Conservation (phyloP, 2,329 filamentous ascomycete genomes). For the Alternaria infectoria region DNA sequence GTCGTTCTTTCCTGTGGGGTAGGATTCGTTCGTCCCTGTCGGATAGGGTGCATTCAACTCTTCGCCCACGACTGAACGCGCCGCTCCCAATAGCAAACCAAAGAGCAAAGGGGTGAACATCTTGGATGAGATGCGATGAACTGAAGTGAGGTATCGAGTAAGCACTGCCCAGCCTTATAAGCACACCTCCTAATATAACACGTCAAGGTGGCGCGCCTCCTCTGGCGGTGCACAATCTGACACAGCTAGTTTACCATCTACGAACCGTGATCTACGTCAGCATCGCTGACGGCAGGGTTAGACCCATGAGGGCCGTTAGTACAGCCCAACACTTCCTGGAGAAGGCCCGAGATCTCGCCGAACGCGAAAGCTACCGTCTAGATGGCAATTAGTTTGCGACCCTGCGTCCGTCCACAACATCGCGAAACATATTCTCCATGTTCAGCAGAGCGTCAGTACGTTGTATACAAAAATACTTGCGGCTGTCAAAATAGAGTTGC, state of each 20-base stretch:
- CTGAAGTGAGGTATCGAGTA: neutral
- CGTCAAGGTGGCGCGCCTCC: neutral
- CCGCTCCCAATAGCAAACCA: slow-evolving; percentile 1
- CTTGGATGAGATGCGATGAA: neutral
- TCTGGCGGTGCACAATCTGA: slow-evolving; percentile 1
- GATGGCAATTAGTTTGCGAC: neutral
- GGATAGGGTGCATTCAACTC: neutral
- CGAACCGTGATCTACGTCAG: neutral
- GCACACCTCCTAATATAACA: neutral
- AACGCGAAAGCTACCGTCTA: neutral
- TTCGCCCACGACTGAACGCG: neutral
- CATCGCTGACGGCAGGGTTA: neutral
- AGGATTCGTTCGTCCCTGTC: neutral
- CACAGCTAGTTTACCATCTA: neutral
- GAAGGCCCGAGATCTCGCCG: neutral
- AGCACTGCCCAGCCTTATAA: neutral
- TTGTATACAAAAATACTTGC: neutral
- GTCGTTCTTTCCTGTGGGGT: neutral
- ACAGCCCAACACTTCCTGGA: neutral
- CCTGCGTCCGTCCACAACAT: neutral
- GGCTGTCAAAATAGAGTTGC: neutral
- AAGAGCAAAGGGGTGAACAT: neutral
- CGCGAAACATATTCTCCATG: neutral
- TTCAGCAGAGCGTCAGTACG: neutral
- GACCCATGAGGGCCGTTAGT: neutral